Evolutionary conservation across 108 stramenopile genomes (phyloP).

Genomic region (Fragilaria radians): DNA sequence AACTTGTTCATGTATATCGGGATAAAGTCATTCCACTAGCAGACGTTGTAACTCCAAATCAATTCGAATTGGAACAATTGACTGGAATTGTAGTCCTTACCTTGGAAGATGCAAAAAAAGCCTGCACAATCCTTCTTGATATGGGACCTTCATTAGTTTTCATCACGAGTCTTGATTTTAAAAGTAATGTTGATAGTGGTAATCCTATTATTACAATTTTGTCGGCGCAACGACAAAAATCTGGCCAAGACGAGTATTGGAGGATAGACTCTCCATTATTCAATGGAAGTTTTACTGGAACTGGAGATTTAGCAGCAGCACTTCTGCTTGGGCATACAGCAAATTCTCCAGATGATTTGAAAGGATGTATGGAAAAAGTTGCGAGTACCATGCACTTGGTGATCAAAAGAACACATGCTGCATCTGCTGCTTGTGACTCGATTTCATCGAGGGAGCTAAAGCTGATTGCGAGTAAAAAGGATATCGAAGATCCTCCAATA

Average conservation of each 20-base stretch:
- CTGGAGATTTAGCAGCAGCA: constrained; percentile 91
- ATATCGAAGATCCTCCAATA: constrained; percentile 81
- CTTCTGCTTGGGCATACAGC: constrained; percentile 83
- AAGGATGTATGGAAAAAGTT: constrained; percentile 52
- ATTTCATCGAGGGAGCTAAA: constrained; percentile 65
- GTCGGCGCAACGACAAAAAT: constrained; percentile 16
- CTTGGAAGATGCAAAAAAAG: constrained; percentile 65
- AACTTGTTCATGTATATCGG: constrained; percentile 60
- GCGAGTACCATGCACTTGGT: constrained; percentile 86
- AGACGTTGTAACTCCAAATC: constrained; percentile 95
- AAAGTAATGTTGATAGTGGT: constrained; percentile 12
- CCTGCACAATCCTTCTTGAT: constrained; percentile 69
- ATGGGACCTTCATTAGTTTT: constrained; percentile 79
- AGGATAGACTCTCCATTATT: constrained; percentile 66
- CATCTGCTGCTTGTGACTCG: constrained; percentile 11
- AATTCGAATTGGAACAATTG: constrained; percentile 96
- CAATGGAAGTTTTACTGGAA: constrained; percentile 88
- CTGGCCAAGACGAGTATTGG: constrained; percentile 19
- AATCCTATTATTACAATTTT: constrained; percentile 25
- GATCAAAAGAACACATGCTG: constrained; percentile 60
- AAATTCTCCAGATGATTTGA: constrained; percentile 24
- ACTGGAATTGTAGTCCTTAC: constrained; percentile 72
- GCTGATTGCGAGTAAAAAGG: constrained; percentile 83
- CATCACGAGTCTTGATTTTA: constrained; percentile 76
- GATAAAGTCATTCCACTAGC: constrained; percentile 68